These are phyloP conservation scores for Tuber borchii DNA, from an alignment of 495 filamentous ascomycete genomes.

Conservation along the genomic window DNA sequence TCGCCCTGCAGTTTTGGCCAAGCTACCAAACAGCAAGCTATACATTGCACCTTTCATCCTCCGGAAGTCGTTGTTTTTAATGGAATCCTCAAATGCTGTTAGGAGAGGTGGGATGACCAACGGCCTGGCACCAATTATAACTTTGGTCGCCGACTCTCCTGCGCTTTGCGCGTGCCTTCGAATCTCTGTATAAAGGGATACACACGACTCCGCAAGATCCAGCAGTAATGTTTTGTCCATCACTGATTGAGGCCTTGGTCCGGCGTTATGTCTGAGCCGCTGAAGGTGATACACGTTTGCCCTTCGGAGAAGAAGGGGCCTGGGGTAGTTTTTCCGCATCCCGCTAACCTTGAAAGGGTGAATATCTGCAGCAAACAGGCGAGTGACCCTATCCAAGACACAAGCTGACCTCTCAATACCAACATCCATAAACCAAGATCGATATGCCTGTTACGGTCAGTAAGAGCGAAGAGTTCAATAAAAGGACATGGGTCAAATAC, in stretches of 20 bases:
- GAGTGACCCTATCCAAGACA: conserved; percentile 75
- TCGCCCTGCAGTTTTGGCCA: conserved; percentile 76
- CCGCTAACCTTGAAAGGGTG: conserved; percentile 91
- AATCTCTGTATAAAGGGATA: conserved; percentile 93
- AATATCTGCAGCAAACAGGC: conserved; percentile 76
- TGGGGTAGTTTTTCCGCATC: conserved; percentile 82
- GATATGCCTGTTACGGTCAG: conserved; percentile 54
- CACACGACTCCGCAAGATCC: conserved; percentile 82
- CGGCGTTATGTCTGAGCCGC: conserved; percentile 84
- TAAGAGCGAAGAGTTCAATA: conserved; percentile 7
- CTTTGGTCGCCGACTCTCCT: conserved; percentile 88
- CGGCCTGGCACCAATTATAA: conserved; percentile 73
- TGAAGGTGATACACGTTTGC: conserved; percentile 93
- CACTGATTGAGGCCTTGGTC: conserved; percentile 72
- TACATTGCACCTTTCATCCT: conserved; percentile 92
- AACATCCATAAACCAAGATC: conserved; percentile 95
- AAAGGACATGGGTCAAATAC: conserved; percentile 15
- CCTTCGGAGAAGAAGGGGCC: conserved; percentile 78
- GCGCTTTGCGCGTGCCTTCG: conserved; percentile 86
- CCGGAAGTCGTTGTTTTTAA: conserved; percentile 74
- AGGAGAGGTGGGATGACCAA: conserved; percentile 84
- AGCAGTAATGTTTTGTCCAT: conserved; percentile 76
- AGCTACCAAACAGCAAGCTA: conserved; percentile 75
- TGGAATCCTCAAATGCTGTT: conserved; percentile 67
- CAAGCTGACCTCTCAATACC: conserved; percentile 94